These are phyloP conservation scores for Microsporum audouinii DNA, from an alignment of 2,329 filamentous ascomycete genomes.

Conservation along the genomic window DNA sequence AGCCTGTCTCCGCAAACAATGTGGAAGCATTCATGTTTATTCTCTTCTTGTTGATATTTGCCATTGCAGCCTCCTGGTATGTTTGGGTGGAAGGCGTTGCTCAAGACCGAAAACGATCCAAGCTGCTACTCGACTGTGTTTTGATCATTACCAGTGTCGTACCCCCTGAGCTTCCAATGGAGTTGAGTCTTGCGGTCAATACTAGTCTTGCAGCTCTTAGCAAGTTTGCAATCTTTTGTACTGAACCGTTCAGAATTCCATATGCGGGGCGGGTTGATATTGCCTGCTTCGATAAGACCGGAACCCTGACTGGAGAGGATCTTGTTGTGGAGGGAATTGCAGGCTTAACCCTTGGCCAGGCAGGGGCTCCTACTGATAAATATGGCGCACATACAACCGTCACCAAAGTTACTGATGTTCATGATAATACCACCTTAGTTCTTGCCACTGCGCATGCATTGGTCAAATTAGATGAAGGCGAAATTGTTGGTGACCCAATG, in stretches of 20 bases:
- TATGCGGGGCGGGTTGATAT: slow-evolving; percentile 91
- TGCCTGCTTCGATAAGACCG: slow-evolving; percentile 97
- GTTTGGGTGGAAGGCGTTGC: slow-evolving; percentile 95
- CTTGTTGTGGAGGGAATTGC: slow-evolving; percentile 95
- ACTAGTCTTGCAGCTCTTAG: slow-evolving; percentile 89
- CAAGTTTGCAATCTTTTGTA: slow-evolving; percentile 96
- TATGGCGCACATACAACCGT: slow-evolving; percentile 78
- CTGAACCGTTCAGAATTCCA: slow-evolving; percentile 95
- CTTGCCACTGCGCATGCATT: slow-evolving; percentile 90
- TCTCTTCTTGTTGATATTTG: slow-evolving; percentile 89
- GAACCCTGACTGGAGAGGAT: slow-evolving; percentile 91
- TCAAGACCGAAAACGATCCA: slow-evolving; percentile 91
- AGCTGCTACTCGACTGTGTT: slow-evolving; percentile 91
- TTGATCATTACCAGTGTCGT: slow-evolving; percentile 97
- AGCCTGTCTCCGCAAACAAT: slow-evolving; percentile 97
- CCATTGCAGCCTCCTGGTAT: slow-evolving; percentile 95
- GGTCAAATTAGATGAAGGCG: slow-evolving; percentile 91
- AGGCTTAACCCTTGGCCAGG: slow-evolving; percentile 63
- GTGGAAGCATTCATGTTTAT: slow-evolving; percentile 95
- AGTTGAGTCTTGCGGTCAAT: slow-evolving; percentile 92
- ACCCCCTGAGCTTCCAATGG: slow-evolving; percentile 97
- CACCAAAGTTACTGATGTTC: slow-evolving; percentile 56
- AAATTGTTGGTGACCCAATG: slow-evolving; percentile 97
- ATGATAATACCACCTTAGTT: slow-evolving; percentile 77
- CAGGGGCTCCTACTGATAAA: slow-evolving; percentile 55